Evolutionary conservation across 2,329 filamentous ascomycete genomes (phyloP), one percentile per base, ranked within the genome.

Genomic region (Calonectria hawksworthii): DNA sequence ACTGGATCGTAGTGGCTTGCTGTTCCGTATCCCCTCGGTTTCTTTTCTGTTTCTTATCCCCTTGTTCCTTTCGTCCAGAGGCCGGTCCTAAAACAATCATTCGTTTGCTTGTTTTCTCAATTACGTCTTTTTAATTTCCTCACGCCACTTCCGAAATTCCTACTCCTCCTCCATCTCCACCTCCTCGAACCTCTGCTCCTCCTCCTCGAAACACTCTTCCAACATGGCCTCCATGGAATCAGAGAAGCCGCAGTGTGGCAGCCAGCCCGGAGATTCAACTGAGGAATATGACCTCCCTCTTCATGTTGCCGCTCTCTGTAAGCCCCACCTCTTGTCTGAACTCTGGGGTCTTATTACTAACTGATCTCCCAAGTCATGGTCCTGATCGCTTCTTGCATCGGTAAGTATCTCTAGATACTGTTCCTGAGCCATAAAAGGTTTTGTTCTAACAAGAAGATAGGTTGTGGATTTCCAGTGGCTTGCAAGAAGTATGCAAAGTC

Each of bases 401-500:
- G 82, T 83, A 75, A 18, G 71, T 2, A 10, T 6, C 0, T 0
- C 5, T 10, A 0, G 4, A 16, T 30, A 16, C 7, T 50, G 18
- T 38, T 32, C 21, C 32, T 11, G 32, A 4, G 3, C 4, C 3
- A 21, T 28, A 6, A 5, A n/a, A 3, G 3, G 51, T 10, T 32
- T 21, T 61, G 5, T 6, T 32, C 52, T 74, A 63, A 78, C 73
- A n/a, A 2, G 9, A 34, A 6, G 1, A 10, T 28, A 84, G 87
- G 88, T 34, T 88, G 87, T 76, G 89, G 88, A 3, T 90, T 90
- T 72, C 89, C 89, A 6, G 88, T 90, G 10, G 85, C 87, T 5
- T 88, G 88, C 4, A 90, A 89, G 83, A 92, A 91, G 82, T 84
- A 92, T 78, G 88, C 84, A 70, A 90, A 89, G 88, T 84, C 92